These are phyloP conservation scores for Neonothopanus nambi DNA, from an alignment of 1,284 basidiomycete genomes.

Conservation along the genomic window DNA sequence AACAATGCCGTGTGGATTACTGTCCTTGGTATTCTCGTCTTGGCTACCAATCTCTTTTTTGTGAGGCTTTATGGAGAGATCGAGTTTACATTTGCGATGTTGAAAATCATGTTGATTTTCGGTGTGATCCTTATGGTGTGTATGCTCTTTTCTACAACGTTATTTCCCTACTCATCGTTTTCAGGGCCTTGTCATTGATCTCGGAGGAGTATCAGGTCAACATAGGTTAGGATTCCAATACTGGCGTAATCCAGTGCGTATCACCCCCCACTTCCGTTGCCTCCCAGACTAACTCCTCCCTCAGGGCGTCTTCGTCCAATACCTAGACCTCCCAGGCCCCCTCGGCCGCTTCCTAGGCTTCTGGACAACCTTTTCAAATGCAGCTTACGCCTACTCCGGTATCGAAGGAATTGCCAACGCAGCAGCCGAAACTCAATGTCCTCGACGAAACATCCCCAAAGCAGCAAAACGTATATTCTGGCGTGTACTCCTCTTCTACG, in stretches of 20 bases:
- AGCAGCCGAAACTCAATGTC: slow-evolving; percentile 19
- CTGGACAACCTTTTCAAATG: no score
- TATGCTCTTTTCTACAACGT: neutral
- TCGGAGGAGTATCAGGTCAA: slow-evolving; percentile 23
- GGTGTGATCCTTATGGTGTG: slow-evolving; percentile 28
- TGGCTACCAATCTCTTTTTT: slow-evolving; percentile 25
- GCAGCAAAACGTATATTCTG: slow-evolving; percentile 50
- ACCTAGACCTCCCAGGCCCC: slow-evolving; percentile 20
- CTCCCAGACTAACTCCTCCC: neutral
- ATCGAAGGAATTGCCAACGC: slow-evolving; percentile 8
- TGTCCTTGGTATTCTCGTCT: slow-evolving; percentile 29
- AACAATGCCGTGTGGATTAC: no score
- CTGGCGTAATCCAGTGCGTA: no score
- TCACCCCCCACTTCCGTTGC: slow-evolving; percentile 14
- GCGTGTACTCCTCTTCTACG: slow-evolving; percentile 59
- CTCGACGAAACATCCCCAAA: slow-evolving; percentile 33
- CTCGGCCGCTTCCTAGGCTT: slow-evolving; percentile 20
- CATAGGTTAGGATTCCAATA: slow-evolving; percentile 27
- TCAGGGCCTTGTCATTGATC: slow-evolving; percentile 20
- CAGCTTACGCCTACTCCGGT: slow-evolving; percentile 15
- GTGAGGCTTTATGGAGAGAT: slow-evolving; percentile 27
- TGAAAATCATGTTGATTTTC: slow-evolving; percentile 36
- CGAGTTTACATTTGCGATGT: slow-evolving; percentile 34
- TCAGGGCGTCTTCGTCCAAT: slow-evolving; percentile 7
- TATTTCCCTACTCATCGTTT: neutral